Percentiles rank a stretch among this genome's conserved stretches.
Evolutionary conservation across 495 filamentous ascomycete genomes (phyloP).

Genomic region (Hypoxylon intermedium): DNA sequence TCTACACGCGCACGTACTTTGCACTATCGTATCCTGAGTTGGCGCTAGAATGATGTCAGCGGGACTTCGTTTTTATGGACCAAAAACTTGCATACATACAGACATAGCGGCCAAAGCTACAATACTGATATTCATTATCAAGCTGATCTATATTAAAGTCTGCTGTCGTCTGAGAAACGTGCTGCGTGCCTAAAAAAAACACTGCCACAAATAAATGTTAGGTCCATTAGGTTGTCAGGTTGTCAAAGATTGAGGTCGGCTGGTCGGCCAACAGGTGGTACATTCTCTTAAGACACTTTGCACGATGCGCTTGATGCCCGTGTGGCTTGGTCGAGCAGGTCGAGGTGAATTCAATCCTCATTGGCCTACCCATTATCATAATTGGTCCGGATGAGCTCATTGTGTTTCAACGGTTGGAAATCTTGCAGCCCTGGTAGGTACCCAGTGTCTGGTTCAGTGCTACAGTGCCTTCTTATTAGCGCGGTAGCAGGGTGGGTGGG

Average conservation of each 20-base stretch:
- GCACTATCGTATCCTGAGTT: neutral
- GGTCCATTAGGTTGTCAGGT: neutral
- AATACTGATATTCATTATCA: slow-evolving; percentile 30
- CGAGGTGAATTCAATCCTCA: neutral
- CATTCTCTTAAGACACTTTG: too few relatives aligned
- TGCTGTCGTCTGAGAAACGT: neutral
- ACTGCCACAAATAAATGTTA: slow-evolving; percentile 5
- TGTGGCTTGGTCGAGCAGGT: neutral
- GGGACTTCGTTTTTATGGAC: neutral
- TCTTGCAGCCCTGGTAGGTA: slow-evolving; percentile 3
- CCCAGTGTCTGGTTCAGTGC: slow-evolving; percentile 26
- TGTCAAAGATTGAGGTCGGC: neutral
- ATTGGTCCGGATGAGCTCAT: neutral
- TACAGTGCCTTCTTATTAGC: too few relatives aligned
- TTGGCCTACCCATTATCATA: slow-evolving; percentile 2
- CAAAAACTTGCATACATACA: too few relatives aligned
- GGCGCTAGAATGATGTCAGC: too few relatives aligned
- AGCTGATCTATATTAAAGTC: slow-evolving; percentile 21
- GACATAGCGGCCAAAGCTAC: too few relatives aligned
- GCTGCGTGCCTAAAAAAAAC: neutral
- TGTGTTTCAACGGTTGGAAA: slow-evolving; percentile 15
- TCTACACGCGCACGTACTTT: slow-evolving; percentile 12
- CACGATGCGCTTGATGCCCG: neutral
- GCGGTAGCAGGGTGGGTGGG: too few relatives aligned
- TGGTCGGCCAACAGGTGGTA: too few relatives aligned